Conservation (phyloP, 176 grass and related monocot genomes). For the Raddia guianensis region DNA sequence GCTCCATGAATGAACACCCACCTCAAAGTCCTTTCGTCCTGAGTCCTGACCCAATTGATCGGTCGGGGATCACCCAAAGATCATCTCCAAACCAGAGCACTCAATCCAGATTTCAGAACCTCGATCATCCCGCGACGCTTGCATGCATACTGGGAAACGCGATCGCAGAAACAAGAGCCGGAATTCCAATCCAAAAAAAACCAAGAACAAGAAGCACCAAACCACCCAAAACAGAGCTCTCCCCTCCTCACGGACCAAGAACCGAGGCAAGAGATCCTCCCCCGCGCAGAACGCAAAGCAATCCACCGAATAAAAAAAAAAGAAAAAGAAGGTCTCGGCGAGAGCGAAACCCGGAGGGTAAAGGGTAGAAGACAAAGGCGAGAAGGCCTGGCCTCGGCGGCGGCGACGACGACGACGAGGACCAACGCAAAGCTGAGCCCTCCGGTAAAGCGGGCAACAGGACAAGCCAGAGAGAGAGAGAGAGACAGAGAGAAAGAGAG, state of each 20-base stretch:
- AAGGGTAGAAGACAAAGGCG: slow-evolving; percentile 33
- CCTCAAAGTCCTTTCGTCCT: neutral
- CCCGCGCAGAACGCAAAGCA: slow-evolving; percentile 12
- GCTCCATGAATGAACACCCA: slow-evolving; percentile 5
- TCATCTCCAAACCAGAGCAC: neutral
- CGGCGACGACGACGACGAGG: neutral
- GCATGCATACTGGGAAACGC: slow-evolving; percentile 28
- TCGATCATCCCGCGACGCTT: slow-evolving; percentile 6
- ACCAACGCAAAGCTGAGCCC: neutral
- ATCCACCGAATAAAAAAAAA: neutral
- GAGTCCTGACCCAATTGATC: slow-evolving; percentile 1
- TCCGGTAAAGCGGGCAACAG: slow-evolving; percentile 17
- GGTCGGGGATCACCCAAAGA: neutral
- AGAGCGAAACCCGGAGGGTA: slow-evolving; percentile 21
- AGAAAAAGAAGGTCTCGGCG: slow-evolving; percentile 4
- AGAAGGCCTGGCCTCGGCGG: neutral
- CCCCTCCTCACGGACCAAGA: slow-evolving; percentile 3
- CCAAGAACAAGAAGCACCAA: slow-evolving; percentile 8
- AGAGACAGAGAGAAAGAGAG: neutral
- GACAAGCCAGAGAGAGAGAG: neutral
- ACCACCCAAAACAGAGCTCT: slow-evolving; percentile 18
- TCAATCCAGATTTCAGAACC: neutral
- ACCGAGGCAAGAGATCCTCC: slow-evolving; percentile 18
- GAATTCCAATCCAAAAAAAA: slow-evolving; percentile 22
- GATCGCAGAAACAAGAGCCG: slow-evolving; percentile 5